These are phyloP conservation scores for Selenicereus undatus DNA, from an alignment of 148 eudicot species.

Conservation along the genomic window DNA sequence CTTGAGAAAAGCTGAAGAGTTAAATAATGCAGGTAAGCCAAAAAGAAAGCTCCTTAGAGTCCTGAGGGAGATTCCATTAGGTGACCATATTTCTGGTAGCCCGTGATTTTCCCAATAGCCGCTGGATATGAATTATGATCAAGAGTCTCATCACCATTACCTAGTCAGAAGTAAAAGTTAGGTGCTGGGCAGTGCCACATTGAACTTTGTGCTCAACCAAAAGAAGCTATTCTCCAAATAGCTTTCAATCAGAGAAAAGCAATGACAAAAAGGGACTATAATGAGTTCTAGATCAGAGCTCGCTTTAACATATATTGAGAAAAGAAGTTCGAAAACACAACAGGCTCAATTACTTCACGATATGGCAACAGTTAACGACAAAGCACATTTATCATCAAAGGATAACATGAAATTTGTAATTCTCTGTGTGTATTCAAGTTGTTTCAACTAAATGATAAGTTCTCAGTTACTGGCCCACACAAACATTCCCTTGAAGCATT, in stretches of 20 bases:
- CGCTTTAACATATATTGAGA: not conserved
- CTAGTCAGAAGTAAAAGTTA: constrained; percentile 11
- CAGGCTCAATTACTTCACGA: constrained; percentile 16
- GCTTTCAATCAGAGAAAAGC: constrained; percentile 10
- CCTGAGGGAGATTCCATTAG: constrained; percentile 19
- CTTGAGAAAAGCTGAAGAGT: constrained; percentile 5
- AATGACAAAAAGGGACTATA: not conserved
- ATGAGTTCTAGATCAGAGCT: constrained; percentile 12
- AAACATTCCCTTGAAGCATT: not conserved
- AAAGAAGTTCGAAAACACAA: constrained; percentile 21
- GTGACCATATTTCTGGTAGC: constrained; percentile 22
- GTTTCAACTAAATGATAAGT: not conserved
- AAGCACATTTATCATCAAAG: constrained; percentile 16
- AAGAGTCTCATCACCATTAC: constrained; percentile 13
- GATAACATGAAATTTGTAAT: not conserved
- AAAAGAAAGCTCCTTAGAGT: constrained; percentile 9
- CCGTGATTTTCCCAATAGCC: not conserved
- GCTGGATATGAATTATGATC: constrained; percentile 14
- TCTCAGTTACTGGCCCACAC: not conserved
- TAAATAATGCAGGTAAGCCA: constrained; percentile 20
- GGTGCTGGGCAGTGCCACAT: constrained; percentile 20
- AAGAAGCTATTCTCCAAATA: constrained; percentile 12
- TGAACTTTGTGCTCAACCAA: constrained; percentile 7
- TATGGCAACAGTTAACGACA: constrained; percentile 22
- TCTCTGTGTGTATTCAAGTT: not conserved